These are phyloP conservation scores for Flammula alnicola DNA, from an alignment of 1,284 basidiomycete genomes.

Conservation along the genomic window DNA sequence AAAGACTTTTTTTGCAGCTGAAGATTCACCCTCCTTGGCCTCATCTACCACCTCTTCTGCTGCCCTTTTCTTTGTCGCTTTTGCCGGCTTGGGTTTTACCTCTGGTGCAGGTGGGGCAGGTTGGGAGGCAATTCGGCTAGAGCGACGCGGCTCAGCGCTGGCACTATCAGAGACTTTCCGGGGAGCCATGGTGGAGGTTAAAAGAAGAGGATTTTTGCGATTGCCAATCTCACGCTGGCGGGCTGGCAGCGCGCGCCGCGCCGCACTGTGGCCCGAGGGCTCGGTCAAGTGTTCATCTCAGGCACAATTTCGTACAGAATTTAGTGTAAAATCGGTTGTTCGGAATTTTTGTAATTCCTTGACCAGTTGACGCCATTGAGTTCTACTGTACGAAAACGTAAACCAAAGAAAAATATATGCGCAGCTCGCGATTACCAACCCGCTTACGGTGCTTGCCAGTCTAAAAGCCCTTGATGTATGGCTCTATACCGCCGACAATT, in stretches of 20 bases:
- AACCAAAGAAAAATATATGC: too few species aligned
- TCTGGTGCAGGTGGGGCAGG: constrained; percentile 26
- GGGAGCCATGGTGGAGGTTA: constrained; percentile 36
- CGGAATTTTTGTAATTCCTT: background rate
- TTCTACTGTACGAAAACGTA: too few species aligned
- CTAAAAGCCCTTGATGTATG: too few species aligned
- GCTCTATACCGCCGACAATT: too few species aligned
- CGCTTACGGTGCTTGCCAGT: too few species aligned
- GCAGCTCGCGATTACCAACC: too few species aligned
- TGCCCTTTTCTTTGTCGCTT: constrained; percentile 41
- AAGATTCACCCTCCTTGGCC: constrained; percentile 33
- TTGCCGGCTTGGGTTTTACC: constrained; percentile 31
- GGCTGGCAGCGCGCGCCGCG: constrained; percentile 10
- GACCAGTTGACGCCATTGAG: background rate
- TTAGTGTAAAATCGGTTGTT: background rate
- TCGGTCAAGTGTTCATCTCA: constrained; percentile 11
- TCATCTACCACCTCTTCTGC: constrained; percentile 32
- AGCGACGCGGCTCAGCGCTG: constrained; percentile 42
- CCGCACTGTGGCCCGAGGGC: constrained; percentile 10
- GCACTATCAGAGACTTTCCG: constrained; percentile 32
- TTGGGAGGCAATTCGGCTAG: constrained; percentile 49
- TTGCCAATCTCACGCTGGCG: constrained; percentile 16
- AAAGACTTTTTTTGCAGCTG: constrained; percentile 37
- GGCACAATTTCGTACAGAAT: constrained; percentile 9
- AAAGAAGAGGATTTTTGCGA: constrained; percentile 12